Evolutionary conservation across 495 filamentous ascomycete genomes (phyloP), one percentile per base, ranked within the genome.

Genomic region (Neurospora tetraspora): DNA sequence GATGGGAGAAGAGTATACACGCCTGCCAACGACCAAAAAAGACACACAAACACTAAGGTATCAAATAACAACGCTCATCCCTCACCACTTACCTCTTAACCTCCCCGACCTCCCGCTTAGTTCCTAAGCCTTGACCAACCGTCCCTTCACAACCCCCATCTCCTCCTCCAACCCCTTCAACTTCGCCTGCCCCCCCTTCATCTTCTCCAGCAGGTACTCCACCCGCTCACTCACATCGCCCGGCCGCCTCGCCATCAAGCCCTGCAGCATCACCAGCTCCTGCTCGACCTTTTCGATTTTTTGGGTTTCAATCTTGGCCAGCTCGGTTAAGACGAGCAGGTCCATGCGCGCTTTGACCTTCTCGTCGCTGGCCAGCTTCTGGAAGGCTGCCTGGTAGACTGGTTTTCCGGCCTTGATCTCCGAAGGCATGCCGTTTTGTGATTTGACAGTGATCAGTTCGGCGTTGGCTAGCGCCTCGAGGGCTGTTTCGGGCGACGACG

Each of bases 341-440:
- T 98, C 94, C 78, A 99, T 87, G 72, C 90, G 87, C 9, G 91
- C 87, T 39, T 86, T 84, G 69, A 99, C 80, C 1, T 92, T 93
- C 4, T 83, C 81, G 80, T 98, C 96, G 71, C 88, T 82, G 0
- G 88, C 86, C 27, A 99, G 79, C 39, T 85, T 81, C 71, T 84
- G 82, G 82, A 98, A 99, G 0, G 94, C 94, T 3, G 93, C 90
- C 43, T 88, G 89, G 83, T 94, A 97, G 9, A 99, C 93, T 0
- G 96, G 96, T 77, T 92, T 92, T 16, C 93, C 94, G 3, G 93
- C 91, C 69, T 87, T 89, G 77, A 99, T 89, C 40, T 82, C 83
- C 37, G 88, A 85, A 3, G 96, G 96, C 6, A 93, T 92, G 8
- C 95, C 95, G 72, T 91, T 88, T 43, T 77, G 72, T 5, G 88